A percentile compares a stretch with the other conserved stretches of the same genome.
phyloP scores from a whole-genome alignment of 208 protist genomes.

The Acanthamoeba lenticulata region DNA sequence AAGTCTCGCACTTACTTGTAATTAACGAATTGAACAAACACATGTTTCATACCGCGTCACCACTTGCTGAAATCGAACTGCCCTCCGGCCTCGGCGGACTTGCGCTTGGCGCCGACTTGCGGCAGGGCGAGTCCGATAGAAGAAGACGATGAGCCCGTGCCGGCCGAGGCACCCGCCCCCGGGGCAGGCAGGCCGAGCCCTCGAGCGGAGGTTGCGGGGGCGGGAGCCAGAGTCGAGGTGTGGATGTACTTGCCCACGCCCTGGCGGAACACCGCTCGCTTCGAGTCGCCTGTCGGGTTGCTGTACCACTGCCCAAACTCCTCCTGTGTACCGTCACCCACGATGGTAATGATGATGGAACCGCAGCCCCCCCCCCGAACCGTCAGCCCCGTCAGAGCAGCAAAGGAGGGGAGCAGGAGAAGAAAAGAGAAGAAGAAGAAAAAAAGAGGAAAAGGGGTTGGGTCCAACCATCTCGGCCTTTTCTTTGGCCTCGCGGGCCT shows the following conservation, averaged over 20 bases:
- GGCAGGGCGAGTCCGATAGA: neutral
- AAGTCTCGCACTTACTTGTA: neutral
- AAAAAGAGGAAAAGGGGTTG: neutral
- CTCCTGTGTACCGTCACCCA: neutral
- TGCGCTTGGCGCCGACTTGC: neutral
- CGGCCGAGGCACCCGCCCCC: neutral
- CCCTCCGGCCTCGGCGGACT: neutral
- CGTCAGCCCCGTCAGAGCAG: too few species aligned
- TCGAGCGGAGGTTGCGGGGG: neutral
- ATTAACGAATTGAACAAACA: too few species aligned
- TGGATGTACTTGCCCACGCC: constrained; percentile 54
- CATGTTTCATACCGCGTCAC: neutral
- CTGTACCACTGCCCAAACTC: constrained; percentile 52
- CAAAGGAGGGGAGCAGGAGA: neutral
- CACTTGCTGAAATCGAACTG: constrained; percentile 27
- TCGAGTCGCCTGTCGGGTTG: neutral
- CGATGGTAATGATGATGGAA: neutral
- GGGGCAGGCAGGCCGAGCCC: neutral
- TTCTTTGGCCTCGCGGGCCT: neutral
- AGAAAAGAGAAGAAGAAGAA: neutral
- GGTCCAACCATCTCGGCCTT: neutral
- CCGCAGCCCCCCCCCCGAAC: neutral
- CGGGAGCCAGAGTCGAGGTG: neutral
- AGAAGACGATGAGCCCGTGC: neutral
- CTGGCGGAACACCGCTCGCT: constrained; percentile 3